These are phyloP conservation scores for Boletus vermiculosoides DNA, from an alignment of 768 basidiomycete species.

Conservation along the genomic window DNA sequence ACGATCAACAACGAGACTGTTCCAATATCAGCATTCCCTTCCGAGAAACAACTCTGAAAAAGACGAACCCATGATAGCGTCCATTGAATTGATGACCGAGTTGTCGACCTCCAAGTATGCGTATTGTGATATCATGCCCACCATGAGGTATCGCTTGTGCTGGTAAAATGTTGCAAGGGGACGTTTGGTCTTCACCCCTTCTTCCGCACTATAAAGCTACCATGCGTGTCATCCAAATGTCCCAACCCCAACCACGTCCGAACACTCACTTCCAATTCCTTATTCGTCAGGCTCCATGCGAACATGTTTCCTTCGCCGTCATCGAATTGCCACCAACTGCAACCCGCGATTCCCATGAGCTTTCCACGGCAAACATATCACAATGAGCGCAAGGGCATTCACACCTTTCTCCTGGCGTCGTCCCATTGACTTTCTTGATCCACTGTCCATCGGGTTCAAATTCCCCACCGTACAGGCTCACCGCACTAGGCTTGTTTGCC, in stretches of 20 bases:
- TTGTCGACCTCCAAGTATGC: constrained; percentile 38
- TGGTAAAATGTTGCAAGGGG: constrained; percentile 36
- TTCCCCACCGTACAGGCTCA: constrained; percentile 30
- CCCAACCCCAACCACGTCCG: neutral
- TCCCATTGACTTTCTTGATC: constrained; percentile 24
- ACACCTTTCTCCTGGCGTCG: constrained; percentile 14
- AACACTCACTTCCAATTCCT: constrained; percentile 13
- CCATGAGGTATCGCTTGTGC: constrained; percentile 34
- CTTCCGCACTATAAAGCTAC: constrained; percentile 30
- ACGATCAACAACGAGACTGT: constrained; percentile 35
- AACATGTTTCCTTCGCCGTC: constrained; percentile 24
- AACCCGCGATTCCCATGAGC: neutral
- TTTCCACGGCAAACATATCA: neutral
- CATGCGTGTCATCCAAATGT: neutral
- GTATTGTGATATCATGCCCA: constrained; percentile 36
- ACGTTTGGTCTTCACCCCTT: constrained; percentile 23
- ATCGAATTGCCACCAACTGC: constrained; percentile 25
- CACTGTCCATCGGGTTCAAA: constrained; percentile 31
- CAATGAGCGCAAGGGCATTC: neutral
- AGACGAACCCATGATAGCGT: constrained; percentile 36
- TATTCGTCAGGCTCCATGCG: constrained; percentile 16
- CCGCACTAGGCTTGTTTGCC: constrained; percentile 28
- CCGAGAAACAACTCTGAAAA: neutral
- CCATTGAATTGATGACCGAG: constrained; percentile 33
- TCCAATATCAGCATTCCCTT: neutral